These are phyloP conservation scores for Amanita rubescens DNA, from an alignment of 768 basidiomycete genomes.

Conservation along the genomic window DNA sequence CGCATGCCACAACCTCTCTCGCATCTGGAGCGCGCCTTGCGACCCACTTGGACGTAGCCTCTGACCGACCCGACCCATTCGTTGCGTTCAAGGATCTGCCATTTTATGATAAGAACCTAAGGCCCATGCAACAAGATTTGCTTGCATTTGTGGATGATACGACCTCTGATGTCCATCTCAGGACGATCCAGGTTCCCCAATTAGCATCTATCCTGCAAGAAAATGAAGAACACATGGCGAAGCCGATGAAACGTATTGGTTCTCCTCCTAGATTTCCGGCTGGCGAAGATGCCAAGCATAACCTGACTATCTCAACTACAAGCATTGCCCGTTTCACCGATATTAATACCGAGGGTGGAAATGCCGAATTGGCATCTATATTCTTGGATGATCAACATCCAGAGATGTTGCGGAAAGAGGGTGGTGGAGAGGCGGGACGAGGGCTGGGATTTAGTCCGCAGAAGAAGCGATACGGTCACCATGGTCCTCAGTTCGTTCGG, in stretches of 20 bases:
- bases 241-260: background rate
- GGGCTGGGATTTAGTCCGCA: conserved; percentile 48
- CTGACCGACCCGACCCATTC: background rate
- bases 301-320: conserved; percentile 44
- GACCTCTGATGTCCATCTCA: background rate
- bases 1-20: background rate
- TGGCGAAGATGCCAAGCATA: conserved; percentile 14
- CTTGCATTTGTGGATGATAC: background rate
- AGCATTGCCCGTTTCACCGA: conserved; percentile 44
- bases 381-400: conserved; percentile 40
- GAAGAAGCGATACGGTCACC: conserved; percentile 32
- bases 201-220: background rate
- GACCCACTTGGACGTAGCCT: background rate
- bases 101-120: background rate
- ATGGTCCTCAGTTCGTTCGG: conserved; percentile 36
- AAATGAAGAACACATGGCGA: background rate
- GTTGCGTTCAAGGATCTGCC: background rate
- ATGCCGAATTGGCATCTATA: conserved; percentile 40
- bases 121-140: background rate
- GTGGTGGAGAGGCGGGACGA: conserved; percentile 27
- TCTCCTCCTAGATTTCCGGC: background rate
- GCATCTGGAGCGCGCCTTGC: background rate
- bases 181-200: background rate
- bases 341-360: conserved; percentile 35
- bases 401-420: conserved; percentile 21